phyloP scores from a whole-genome alignment of 2,329 filamentous ascomycete species.

The Arthrocladium fulminans region DNA sequence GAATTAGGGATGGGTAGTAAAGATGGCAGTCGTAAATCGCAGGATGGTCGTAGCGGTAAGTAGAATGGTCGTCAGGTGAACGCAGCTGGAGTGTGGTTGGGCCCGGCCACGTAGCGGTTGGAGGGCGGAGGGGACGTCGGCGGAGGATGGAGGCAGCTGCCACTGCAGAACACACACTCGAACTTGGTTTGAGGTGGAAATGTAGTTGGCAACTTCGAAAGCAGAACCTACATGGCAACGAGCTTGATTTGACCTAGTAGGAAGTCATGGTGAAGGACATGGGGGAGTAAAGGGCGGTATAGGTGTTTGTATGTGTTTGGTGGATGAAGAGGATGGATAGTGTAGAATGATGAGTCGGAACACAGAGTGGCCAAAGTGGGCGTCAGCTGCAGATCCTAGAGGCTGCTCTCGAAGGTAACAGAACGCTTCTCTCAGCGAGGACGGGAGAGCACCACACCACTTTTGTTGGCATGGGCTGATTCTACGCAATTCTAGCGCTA shows the following conservation, averaged over 20 bases:
- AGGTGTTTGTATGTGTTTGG: constrained; percentile 8
- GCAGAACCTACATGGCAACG: constrained; percentile 8
- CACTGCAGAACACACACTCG: constrained; percentile 9
- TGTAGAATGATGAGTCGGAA: neutral
- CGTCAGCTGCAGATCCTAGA: neutral
- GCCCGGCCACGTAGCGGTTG: neutral
- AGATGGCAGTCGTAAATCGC: constrained; percentile 4
- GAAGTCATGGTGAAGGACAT: constrained; percentile 10
- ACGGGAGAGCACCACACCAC: too few species aligned
- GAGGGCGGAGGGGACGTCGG: constrained; percentile 9
- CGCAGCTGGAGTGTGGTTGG: constrained; percentile 8
- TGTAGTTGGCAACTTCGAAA: constrained; percentile 9
- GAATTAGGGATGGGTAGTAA: constrained; percentile 5
- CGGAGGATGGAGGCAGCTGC: constrained; percentile 6
- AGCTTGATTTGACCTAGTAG: constrained; percentile 7
- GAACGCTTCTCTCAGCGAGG: too few species aligned
- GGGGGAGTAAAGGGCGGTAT: constrained; percentile 9
- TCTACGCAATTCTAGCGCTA: constrained; percentile 6
- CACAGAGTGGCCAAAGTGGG: neutral
- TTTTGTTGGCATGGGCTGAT: neutral
- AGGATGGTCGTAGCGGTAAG: constrained; percentile 8
- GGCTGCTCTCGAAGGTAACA: neutral
- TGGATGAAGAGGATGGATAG: neutral
- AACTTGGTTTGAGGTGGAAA: constrained; percentile 6
- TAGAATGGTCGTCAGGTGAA: constrained; percentile 8